phyloP scores from a whole-genome alignment of 768 basidiomycete genomes.

The Mycena epipterygia region DNA sequence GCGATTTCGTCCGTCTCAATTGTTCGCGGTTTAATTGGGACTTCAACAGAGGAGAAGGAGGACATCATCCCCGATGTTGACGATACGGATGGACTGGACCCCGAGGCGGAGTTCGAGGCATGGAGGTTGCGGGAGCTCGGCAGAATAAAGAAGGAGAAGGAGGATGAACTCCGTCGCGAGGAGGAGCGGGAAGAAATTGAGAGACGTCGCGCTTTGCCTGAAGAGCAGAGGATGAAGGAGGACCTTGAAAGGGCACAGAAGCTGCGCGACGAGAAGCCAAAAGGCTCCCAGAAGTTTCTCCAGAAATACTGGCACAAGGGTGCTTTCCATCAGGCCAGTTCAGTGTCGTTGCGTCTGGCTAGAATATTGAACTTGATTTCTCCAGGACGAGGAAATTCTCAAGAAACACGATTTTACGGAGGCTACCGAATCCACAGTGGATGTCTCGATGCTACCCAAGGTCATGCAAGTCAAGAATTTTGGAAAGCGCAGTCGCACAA shows the following conservation, averaged over 20 bases:
- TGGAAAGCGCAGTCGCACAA: slow-evolving; percentile 91
- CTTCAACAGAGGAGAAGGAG: slow-evolving; percentile 84
- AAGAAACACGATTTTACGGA: slow-evolving; percentile 88
- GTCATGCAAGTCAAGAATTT: slow-evolving; percentile 99
- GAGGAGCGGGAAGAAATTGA: slow-evolving; percentile 94
- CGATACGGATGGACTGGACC: slow-evolving; percentile 95
- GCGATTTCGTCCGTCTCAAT: slow-evolving; percentile 43
- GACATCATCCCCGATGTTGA: slow-evolving; percentile 89
- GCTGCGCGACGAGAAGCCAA: slow-evolving; percentile 87
- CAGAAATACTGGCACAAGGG: slow-evolving; percentile 99
- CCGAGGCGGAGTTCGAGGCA: slow-evolving; percentile 91
- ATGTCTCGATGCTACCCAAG: slow-evolving; percentile 90
- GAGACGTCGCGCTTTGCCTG: slow-evolving; percentile 90
- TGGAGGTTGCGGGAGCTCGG: slow-evolving; percentile 95
- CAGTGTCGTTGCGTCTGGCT: background rate
- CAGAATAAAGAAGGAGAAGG: slow-evolving; percentile 95
- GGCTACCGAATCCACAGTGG: slow-evolving; percentile 89
- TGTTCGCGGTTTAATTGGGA: slow-evolving; percentile 11
- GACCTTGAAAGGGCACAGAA: slow-evolving; percentile 91
- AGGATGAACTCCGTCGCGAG: slow-evolving; percentile 85
- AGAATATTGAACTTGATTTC: slow-evolving; percentile 5
- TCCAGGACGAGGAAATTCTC: slow-evolving; percentile 90
- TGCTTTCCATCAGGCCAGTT: slow-evolving; percentile 92
- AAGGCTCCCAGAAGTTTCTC: slow-evolving; percentile 92
- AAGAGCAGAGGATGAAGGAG: slow-evolving; percentile 92